A percentile compares a stretch with the other conserved stretches of the same genome.
Evolutionary conservation across 371 early-diverging fungal genomes (phyloP).

Genomic region (Spraguea lophii): DNA sequence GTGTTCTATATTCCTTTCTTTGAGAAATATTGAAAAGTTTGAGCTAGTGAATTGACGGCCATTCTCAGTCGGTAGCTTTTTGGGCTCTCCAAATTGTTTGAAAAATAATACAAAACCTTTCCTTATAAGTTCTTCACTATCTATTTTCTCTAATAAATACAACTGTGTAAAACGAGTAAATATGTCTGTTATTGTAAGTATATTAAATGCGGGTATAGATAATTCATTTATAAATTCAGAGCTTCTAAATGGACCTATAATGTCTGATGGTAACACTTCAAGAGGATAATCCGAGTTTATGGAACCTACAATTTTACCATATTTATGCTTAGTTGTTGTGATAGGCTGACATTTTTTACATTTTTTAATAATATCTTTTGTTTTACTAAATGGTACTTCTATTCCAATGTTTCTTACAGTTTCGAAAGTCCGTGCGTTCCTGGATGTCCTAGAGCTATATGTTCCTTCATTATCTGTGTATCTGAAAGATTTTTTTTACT

Average conservation of each 20-base stretch:
- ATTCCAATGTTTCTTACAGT: background rate
- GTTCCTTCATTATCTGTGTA: background rate
- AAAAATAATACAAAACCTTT: background rate
- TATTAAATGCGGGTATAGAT: background rate
- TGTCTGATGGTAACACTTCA: constrained; percentile 2
- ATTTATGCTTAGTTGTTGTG: background rate
- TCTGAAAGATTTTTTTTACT: background rate
- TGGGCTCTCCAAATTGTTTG: background rate
- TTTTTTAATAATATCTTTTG: background rate
- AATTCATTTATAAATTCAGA: background rate
- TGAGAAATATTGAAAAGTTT: background rate
- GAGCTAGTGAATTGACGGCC: background rate
- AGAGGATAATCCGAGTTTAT: too few relatives aligned
- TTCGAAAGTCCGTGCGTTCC: background rate
- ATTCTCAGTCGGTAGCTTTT: constrained; percentile 1
- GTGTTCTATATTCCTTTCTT: constrained; percentile 2
- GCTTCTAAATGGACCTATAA: constrained; percentile 10
- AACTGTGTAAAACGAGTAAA: constrained; percentile 1
- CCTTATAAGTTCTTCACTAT: background rate
- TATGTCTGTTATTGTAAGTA: constrained; percentile 4
- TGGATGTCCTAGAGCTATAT: background rate
- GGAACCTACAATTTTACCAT: background rate
- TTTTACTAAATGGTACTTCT: background rate
- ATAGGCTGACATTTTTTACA: background rate
- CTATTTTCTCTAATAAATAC: background rate